Percentiles rank a stretch among this genome's conserved stretches.
These are phyloP conservation scores for Theileria annulata DNA, from an alignment of 169 alveolate genomes.

Conservation along the genomic window DNA sequence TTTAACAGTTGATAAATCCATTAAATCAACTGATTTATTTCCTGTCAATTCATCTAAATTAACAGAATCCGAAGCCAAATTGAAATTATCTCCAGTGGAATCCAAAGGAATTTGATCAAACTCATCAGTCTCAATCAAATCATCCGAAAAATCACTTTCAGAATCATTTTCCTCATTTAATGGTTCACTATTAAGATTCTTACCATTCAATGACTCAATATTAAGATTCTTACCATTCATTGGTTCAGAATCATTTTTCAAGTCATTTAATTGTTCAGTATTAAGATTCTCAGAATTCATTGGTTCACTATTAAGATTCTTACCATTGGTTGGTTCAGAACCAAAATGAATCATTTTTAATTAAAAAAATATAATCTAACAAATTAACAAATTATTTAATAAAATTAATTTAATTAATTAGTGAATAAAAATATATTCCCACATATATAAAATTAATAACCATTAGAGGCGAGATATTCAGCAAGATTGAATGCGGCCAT, in stretches of 20 bases:
- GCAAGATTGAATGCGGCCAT: conserved; percentile 67
- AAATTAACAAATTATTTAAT: too few species aligned
- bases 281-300: not conserved
- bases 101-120: conserved; percentile 66
- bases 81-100: conserved; percentile 48
- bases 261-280: too few species aligned
- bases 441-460: conserved; percentile 22
- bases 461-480: conserved; percentile 66
- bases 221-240: too few species aligned
- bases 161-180: not conserved
- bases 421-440: not conserved
- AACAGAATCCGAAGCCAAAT: conserved; percentile 45
- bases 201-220: too few species aligned
- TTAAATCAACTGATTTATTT: conserved; percentile 76
- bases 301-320: not conserved
- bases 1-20: conserved; percentile 76
- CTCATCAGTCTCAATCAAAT: conserved; percentile 14
- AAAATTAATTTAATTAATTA: too few species aligned
- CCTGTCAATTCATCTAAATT: conserved; percentile 45
- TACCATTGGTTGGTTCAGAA: too few species aligned
- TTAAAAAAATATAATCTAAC: too few species aligned
- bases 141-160: conserved; percentile 15
- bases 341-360: conserved; percentile 3
- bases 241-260: not conserved
- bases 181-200: not conserved